These are phyloP conservation scores for Neofusicoccum laricinum DNA, from an alignment of 2,329 filamentous ascomycete genomes.

Conservation along the genomic window DNA sequence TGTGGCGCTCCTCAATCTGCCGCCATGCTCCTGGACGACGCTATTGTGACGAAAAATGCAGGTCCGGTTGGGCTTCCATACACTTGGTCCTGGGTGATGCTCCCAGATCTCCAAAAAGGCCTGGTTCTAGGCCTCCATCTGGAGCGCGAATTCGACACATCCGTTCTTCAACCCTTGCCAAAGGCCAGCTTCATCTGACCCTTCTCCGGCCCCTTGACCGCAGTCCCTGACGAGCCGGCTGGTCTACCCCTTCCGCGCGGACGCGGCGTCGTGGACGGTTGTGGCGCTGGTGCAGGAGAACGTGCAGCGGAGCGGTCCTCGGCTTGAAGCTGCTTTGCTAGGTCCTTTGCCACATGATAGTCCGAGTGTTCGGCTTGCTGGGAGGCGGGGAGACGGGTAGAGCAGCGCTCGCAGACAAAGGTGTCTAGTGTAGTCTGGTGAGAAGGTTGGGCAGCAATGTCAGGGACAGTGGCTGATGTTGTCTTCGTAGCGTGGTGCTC, in stretches of 20 bases:
- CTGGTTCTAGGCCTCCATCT: not conserved
- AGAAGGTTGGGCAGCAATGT: not conserved
- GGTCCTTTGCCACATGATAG: conserved; percentile 89
- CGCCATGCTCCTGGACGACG: not conserved
- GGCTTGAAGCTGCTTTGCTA: conserved; percentile 59
- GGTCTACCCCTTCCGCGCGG: conserved; percentile 36
- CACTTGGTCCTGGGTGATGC: not conserved
- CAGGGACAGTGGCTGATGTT: not conserved
- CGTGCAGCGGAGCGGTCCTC: conserved; percentile 24
- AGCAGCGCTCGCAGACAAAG: conserved; percentile 65
- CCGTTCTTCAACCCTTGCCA: conserved; percentile 26
- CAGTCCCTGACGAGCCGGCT: conserved; percentile 22
- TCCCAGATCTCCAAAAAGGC: not conserved
- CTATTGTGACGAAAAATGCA: not conserved
- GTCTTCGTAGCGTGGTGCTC: not conserved
- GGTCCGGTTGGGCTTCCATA: not conserved
- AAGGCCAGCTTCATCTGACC: conserved; percentile 47
- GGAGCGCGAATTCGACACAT: not conserved
- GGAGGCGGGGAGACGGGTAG: conserved; percentile 54
- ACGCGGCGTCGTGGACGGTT: conserved; percentile 23
- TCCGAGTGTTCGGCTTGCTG: conserved; percentile 77
- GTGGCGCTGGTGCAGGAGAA: conserved; percentile 8
- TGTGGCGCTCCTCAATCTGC: not conserved
- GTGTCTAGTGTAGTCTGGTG: conserved; percentile 28
- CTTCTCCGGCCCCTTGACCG: conserved; percentile 34